Conservation (phyloP, 2,329 filamentous ascomycete species). For the Calonectria pauciramosa region DNA sequence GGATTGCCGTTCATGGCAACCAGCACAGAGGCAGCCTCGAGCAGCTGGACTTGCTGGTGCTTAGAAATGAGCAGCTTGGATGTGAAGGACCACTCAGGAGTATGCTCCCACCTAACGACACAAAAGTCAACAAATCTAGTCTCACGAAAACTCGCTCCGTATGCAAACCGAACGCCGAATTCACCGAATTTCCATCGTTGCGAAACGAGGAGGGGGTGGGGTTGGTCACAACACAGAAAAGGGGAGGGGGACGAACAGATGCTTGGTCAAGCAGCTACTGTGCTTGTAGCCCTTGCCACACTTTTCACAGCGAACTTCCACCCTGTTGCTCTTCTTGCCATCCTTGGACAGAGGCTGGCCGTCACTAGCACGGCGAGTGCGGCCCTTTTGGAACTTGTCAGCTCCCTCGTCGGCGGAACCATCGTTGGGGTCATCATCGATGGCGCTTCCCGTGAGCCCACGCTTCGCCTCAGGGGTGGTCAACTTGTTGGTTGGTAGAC, state of each 20-base stretch:
- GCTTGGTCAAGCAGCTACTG: constrained; percentile 99
- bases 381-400: constrained; percentile 62
- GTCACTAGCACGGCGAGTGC: constrained; percentile 80
- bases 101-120: constrained; percentile 91
- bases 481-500: constrained; percentile 73
- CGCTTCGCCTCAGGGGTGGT: constrained; percentile 63
- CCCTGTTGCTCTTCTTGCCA: constrained; percentile 85
- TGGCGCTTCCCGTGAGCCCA: constrained; percentile 71
- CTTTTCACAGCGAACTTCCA: constrained; percentile 94
- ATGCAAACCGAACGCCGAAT: constrained; percentile 31
- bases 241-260: constrained; percentile 91
- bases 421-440: constrained; percentile 77
- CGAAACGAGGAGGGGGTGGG: constrained; percentile 49
- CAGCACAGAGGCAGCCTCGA: constrained; percentile 96
- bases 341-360: constrained; percentile 86
- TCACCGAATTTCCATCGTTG: constrained; percentile 23
- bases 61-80: constrained; percentile 99
- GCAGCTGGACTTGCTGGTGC: constrained; percentile 97
- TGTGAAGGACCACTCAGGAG: constrained; percentile 96
- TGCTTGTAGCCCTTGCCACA: constrained; percentile 99
- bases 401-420: constrained; percentile 69
- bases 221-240: constrained; percentile 56
- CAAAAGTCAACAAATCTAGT: constrained; percentile 45
- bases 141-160: constrained; percentile 29
- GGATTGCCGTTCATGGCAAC: constrained; percentile 82